Evolutionary conservation across 31 red algal genomes (phyloP).

Genomic region (Odonthalia washingtoniensis): DNA sequence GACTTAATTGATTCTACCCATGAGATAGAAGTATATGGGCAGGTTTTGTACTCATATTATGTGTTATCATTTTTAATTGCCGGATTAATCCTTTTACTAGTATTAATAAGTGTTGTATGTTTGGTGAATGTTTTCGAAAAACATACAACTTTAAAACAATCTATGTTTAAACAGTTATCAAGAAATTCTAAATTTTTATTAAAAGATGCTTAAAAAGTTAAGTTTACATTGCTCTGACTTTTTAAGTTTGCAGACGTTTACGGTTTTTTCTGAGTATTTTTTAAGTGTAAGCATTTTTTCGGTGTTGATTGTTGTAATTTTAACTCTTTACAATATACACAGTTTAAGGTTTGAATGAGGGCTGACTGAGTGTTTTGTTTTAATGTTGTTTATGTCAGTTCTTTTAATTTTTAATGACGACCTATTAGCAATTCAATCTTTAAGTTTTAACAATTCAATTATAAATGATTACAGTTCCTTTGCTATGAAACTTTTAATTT

Average conservation of each 20-base stretch:
- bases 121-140: background rate
- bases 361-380: background rate
- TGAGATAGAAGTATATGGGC: slow-evolving; percentile 7
- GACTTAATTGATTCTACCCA: background rate
- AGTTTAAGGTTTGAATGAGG: background rate
- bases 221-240: too few relatives aligned
- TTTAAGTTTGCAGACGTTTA: too few relatives aligned
- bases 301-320: background rate
- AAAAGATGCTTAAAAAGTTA: too few relatives aligned
- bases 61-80: slow-evolving; percentile 23
- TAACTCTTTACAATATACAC: background rate
- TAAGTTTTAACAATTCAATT: slow-evolving; percentile 22
- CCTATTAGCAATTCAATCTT: too few relatives aligned
- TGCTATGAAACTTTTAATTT: background rate
- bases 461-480: background rate
- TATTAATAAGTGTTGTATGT: background rate
- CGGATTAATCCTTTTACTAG: slow-evolving; percentile 7
- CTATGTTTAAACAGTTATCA: background rate
- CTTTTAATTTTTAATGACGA: background rate
- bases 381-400: background rate
- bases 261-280: slow-evolving; percentile 9
- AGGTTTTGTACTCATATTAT: slow-evolving; percentile 3
- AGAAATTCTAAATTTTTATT: too few relatives aligned
- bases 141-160: background rate
- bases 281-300: background rate